These are phyloP conservation scores for Rubroboletus satanas DNA, from an alignment of 768 basidiomycete genomes.

Conservation along the genomic window DNA sequence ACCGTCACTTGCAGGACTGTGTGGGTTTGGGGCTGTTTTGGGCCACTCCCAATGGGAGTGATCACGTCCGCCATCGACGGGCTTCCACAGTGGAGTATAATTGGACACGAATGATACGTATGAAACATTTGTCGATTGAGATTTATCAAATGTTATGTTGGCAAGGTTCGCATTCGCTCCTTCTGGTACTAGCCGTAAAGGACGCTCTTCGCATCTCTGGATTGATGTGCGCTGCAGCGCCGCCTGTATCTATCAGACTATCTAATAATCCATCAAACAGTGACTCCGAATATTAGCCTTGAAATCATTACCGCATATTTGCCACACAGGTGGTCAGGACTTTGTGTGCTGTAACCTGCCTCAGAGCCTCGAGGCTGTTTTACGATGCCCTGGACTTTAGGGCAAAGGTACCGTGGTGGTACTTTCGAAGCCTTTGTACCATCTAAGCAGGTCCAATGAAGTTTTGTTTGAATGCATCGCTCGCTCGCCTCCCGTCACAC, in stretches of 20 bases:
- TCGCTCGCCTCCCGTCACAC: constrained; percentile 3
- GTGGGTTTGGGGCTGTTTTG: constrained; percentile 17
- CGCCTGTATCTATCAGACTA: constrained; percentile 10
- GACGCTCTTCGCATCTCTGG: constrained; percentile 4
- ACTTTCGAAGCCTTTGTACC: neutral
- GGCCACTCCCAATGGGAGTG: constrained; percentile 9
- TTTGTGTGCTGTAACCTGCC: constrained; percentile 21
- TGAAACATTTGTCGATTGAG: constrained; percentile 19
- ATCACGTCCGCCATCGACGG: constrained; percentile 23
- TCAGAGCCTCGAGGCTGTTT: constrained; percentile 12
- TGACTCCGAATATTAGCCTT: neutral
- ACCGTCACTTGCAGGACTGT: constrained; percentile 10
- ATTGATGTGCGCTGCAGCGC: constrained; percentile 14
- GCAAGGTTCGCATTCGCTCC: constrained; percentile 8
- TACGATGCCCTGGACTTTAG: constrained; percentile 6
- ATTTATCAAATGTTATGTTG: constrained; percentile 13
- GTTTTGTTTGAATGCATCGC: constrained; percentile 8
- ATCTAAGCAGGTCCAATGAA: constrained; percentile 11
- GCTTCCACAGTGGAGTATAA: constrained; percentile 16
- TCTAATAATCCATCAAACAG: constrained; percentile 6
- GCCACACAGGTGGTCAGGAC: constrained; percentile 9
- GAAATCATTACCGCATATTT: constrained; percentile 23
- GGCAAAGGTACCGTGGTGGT: constrained; percentile 18
- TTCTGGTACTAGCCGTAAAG: constrained; percentile 15
- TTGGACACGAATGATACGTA: constrained; percentile 13